Percentiles rank a stretch among this genome's conserved stretches.
Evolutionary conservation across 305 asterid species (phyloP).

Genomic region (Fraxinus latifolia): DNA sequence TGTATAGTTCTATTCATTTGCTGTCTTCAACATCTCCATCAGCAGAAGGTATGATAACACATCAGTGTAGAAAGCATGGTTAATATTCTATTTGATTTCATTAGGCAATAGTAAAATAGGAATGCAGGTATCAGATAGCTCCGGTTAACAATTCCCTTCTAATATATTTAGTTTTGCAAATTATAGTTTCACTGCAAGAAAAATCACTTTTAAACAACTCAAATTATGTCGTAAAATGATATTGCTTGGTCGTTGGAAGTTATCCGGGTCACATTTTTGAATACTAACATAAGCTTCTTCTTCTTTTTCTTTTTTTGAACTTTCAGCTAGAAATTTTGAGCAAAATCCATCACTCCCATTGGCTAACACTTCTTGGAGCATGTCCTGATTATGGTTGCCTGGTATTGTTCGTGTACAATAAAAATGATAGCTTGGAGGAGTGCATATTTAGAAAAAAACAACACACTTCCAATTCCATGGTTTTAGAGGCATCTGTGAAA

Average conservation of each 20-base stretch:
- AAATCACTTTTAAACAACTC: too few relatives aligned
- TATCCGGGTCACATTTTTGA: neutral
- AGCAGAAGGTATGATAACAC: slow-evolving; percentile 9
- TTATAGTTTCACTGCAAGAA: neutral
- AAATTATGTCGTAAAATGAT: too few relatives aligned
- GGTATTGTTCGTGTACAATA: slow-evolving; percentile 37
- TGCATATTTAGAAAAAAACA: slow-evolving; percentile 24
- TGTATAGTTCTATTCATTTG: too few relatives aligned
- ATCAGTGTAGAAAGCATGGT: slow-evolving; percentile 36
- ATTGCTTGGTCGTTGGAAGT: too few relatives aligned
- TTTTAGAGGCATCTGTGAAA: slow-evolving; percentile 24
- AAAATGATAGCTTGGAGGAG: slow-evolving; percentile 36
- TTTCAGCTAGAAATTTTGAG: slow-evolving; percentile 40
- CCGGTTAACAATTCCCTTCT: neutral
- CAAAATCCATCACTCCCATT: slow-evolving; percentile 37
- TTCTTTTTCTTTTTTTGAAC: neutral
- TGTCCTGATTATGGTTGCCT: slow-evolving; percentile 38
- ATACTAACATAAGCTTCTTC: neutral
- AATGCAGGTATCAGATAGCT: slow-evolving; percentile 24
- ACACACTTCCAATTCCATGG: slow-evolving; percentile 38
- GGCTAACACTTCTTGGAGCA: slow-evolving; percentile 38
- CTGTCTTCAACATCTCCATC: neutral
- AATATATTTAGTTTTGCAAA: neutral
- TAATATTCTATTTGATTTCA: neutral
- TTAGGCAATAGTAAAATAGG: neutral